Evolutionary conservation across 352 stramenopile species (phyloP).

Genomic region (Pythium brassicae): DNA sequence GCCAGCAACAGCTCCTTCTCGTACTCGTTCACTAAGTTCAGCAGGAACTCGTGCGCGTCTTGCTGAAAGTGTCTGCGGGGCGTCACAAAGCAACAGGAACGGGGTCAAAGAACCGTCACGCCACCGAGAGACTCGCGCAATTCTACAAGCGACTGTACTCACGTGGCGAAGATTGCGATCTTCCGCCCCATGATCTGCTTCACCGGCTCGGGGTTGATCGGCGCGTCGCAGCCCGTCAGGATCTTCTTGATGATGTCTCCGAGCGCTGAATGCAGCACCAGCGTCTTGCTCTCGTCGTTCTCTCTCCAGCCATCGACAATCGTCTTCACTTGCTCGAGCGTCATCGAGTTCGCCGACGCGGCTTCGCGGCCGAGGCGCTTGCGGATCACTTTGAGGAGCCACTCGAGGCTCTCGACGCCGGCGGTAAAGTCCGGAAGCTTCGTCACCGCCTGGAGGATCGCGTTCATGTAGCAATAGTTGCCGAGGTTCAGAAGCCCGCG

Average conservation of each 20-base stretch:
- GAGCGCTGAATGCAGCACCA: slow-evolving; percentile 54
- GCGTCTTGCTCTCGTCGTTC: slow-evolving; percentile 42
- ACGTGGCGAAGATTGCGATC: slow-evolving; percentile 79
- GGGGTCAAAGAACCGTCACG: not conserved
- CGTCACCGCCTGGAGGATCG: slow-evolving; percentile 84
- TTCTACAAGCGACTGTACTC: slow-evolving; percentile 28
- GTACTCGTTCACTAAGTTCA: slow-evolving; percentile 81
- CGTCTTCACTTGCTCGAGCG: slow-evolving; percentile 38
- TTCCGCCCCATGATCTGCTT: slow-evolving; percentile 77
- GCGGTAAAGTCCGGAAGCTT: slow-evolving; percentile 63
- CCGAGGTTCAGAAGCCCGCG: slow-evolving; percentile 94
- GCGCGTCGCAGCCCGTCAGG: slow-evolving; percentile 50
- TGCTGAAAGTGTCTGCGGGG: slow-evolving; percentile 69
- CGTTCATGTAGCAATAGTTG: slow-evolving; percentile 94
- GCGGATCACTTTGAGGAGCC: slow-evolving; percentile 49
- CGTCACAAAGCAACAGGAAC: slow-evolving; percentile 1
- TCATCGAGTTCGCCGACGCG: slow-evolving; percentile 21
- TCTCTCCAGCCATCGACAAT: slow-evolving; percentile 45
- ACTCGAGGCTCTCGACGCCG: slow-evolving; percentile 48
- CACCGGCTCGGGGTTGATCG: slow-evolving; percentile 75
- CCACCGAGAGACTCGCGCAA: too few species aligned
- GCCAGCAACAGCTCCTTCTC: slow-evolving; percentile 72
- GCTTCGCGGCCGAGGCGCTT: slow-evolving; percentile 28
- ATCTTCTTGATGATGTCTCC: slow-evolving; percentile 56
- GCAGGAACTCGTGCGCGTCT: slow-evolving; percentile 84